Base-by-base conservation (phyloP, 352 stramenopile species). In the Phytopythium montanum region DNA sequence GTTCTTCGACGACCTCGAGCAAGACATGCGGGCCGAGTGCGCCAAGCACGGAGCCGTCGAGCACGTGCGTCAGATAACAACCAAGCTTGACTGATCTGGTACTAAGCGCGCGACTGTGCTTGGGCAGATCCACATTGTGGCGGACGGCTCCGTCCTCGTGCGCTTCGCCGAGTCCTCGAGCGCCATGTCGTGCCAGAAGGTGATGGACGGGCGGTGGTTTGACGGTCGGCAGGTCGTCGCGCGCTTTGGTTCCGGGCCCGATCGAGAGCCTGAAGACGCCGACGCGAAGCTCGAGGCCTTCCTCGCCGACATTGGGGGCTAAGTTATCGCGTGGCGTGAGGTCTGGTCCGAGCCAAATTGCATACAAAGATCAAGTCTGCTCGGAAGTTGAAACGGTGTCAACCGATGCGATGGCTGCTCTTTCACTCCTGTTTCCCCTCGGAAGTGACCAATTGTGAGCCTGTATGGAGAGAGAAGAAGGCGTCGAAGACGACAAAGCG, bases 401-500 rank as follows among this genome's bases (percentile, higher is more conserved):
- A n/a, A 42, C 10, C n/a, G 36, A 42, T 2, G 12, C 8, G 41
- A 6, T 12, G 28, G 42, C 21, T 2, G 42, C 44, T 12, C 44
- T 19, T 31, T 50, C 42, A 33, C 8, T 10, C 3, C 9, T 23
- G 23, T 31, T 29, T 50, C 23, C 21, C 10, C 21, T 8, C 8
- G 4, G 13, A 1, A 16, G 18, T 28, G 8, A 39, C 9, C 36
- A 16, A 16, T 2, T 31, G 39, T 65, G 61, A 72, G 51, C 64
- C 33, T 53, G 56, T 33, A 49, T 60, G 29, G 46, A 68, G 41
- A 16, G 53, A 26, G 42, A 95, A 92, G 62, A 79, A 95, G 39
- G 52, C 72, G 60, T 91, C 73, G 54, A 93, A 95, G 19, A 96
- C 42, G 26, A 95, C 84, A 65, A 95, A 96, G 54, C 82, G 85